Evolutionary conservation across 2,329 filamentous ascomycete genomes (phyloP), one percentile per base, ranked within the genome.

Genomic region (Onygenales sp.): DNA sequence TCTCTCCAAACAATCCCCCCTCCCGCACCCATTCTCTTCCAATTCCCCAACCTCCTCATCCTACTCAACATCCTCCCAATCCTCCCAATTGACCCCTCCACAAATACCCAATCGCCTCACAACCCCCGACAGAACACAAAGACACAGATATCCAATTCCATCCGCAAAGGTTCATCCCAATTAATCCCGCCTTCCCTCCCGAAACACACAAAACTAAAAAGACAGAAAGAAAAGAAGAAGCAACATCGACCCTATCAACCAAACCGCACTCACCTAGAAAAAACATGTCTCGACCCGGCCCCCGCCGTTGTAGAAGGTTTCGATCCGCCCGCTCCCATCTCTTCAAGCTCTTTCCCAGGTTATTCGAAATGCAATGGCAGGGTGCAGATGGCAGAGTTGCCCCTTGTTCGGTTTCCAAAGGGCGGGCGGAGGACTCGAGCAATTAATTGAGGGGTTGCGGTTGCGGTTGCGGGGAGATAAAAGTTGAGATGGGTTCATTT

Each of bases 311-410:
- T 74, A 27, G 21, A 27, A 61, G 78, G 77, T 71, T 83, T 84
- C 51, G 82, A 85, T 70, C 76, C 76, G 61, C 79, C 79, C 65
- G 77, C 76, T 67, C 82, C 82, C 82, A 85, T 85, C 33, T 37
- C 17, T 31, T 36, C 13, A 17, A 17, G 17, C 17, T 40, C 4
- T 40, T 40, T 40, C 14, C 37, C 37, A 5, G 21, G 21, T 27
- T 27, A 5, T 4, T 14, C 1, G 3, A 6, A 40, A 11, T 14
- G 37, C 37, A 14, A 11, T 40, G 37, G 37, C 11, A 4, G 37
- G 14, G 14, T 14, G 11, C 14, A 6, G 37, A 14, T 11, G 37
- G 14, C 3, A 40, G 10, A 11, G 37, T 40, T 17, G 17, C 17
- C 17, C 17, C 17, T 17, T 17, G 17, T 17, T 17, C 17, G 17